Evolutionary conservation across 768 basidiomycete genomes (phyloP).

Genomic region (Epithele typhae): DNA sequence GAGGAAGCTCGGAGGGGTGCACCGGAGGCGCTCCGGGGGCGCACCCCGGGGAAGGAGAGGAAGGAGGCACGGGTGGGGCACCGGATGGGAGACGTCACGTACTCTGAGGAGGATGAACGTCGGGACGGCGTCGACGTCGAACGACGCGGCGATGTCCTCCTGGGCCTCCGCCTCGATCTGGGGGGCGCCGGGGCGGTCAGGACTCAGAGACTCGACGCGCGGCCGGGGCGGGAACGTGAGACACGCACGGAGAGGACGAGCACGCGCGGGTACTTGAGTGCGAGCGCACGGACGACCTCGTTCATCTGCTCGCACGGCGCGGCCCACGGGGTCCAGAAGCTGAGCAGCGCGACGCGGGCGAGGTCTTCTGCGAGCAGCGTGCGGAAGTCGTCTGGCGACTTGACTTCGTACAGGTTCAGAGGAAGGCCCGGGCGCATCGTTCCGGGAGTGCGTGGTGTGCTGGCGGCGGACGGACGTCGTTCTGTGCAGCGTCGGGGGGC

Average conservation of each 20-base stretch:
- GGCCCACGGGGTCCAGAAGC: slow-evolving; percentile 95
- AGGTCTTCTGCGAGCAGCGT: slow-evolving; percentile 72
- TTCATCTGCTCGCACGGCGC: slow-evolving; percentile 91
- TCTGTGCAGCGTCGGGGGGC: too few species aligned
- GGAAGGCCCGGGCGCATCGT: too few species aligned
- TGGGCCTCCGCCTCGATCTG: slow-evolving; percentile 84
- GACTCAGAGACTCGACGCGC: too few species aligned
- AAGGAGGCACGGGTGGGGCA: too few species aligned
- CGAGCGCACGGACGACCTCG: slow-evolving; percentile 65
- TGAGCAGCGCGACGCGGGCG: slow-evolving; percentile 75
- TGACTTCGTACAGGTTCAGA: slow-evolving; percentile 43
- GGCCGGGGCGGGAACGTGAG: too few species aligned
- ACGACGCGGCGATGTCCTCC: slow-evolving; percentile 84
- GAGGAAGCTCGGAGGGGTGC: not conserved
- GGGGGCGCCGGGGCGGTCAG: too few species aligned
- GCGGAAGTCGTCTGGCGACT: slow-evolving; percentile 71
- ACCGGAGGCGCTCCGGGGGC: too few species aligned
- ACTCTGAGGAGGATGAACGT: slow-evolving; percentile 80
- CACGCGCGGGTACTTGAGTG: slow-evolving; percentile 61
- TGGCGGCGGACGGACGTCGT: too few species aligned
- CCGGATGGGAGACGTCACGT: too few species aligned
- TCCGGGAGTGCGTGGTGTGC: too few species aligned
- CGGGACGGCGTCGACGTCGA: slow-evolving; percentile 89
- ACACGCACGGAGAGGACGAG: slow-evolving; percentile 68
- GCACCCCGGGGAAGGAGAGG: too few species aligned